Evolutionary conservation across 2,329 filamentous ascomycete species (phyloP), one percentile per base, ranked within the genome.

Genomic region (Fusarium sp.): DNA sequence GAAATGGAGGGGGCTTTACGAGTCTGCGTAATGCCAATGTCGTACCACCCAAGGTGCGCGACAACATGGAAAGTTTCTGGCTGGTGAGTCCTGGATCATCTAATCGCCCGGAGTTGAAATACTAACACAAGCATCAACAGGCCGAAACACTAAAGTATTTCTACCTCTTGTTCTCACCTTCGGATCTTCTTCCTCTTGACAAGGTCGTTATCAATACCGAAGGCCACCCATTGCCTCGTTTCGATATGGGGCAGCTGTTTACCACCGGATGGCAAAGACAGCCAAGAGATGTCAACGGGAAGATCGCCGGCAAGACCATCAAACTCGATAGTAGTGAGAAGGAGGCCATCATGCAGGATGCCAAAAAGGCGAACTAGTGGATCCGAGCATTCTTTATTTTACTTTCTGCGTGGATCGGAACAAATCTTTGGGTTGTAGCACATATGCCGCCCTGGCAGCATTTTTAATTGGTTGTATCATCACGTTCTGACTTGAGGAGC

Each of bases 41-140:
- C 8, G 81, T 96, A 12, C 94, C 94, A 22, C 89, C 94, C 1
- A 80, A 84, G 16, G 83, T 84, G 47, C 86, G 89, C 65, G 95
- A 99, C 80, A 98, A 98, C 74, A 98, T 99, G 95, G 96, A 99
- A 83, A 97, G 94, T 78, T 98, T 98, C 82, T 99, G 96, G 96
- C 88, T 99, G 84, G 92, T 93, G 82, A 83, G 91, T 84, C 30
- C 40, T 27, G 8, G 9, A 45, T 18, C 12, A 11, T 13, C 24
- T 13, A 29, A 27, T 27, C 18, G 15, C 12, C 20, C 10, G 8
- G 11, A 40, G 38, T 6, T 22, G 52, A 29, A 52, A 34, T 44
- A 30, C 70, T 76, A 57, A 74, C 67, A 25, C 34, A 32, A 20
- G 44, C 45, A 43, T 10, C n/a, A 51, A 25, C 62, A 94, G 92